Percentiles rank a stretch among this genome's conserved stretches.
These are phyloP conservation scores for Coemansia sp. DNA, from an alignment of 192 early-diverging fungal species.

Conservation along the genomic window DNA sequence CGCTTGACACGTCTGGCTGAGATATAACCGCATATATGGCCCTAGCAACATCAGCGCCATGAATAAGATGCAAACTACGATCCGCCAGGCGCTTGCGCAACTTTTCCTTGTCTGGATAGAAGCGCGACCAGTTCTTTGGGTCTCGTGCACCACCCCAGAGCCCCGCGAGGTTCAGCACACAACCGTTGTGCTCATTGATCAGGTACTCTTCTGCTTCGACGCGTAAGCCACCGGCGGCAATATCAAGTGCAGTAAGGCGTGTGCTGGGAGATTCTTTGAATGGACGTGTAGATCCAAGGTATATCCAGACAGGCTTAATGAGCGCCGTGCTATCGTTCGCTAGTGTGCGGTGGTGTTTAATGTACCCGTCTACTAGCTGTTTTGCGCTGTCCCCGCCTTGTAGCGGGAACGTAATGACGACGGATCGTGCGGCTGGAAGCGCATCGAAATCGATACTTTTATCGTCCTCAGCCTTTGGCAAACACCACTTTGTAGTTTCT, in stretches of 20 bases:
- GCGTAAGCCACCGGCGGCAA: conserved; percentile 22
- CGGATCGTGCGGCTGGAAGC: conserved; percentile 25
- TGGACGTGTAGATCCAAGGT: conserved; percentile 41
- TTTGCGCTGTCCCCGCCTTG: conserved; percentile 18
- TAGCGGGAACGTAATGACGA: conserved; percentile 47
- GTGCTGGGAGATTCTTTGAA: conserved; percentile 48
- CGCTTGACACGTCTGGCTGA: neutral
- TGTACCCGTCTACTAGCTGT: conserved; percentile 21
- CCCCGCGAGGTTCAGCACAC: conserved; percentile 47
- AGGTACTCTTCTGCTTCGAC: conserved; percentile 37
- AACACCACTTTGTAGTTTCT: conserved; percentile 34
- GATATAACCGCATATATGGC: conserved; percentile 22
- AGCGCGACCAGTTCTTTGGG: conserved; percentile 38
- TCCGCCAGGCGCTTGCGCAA: conserved; percentile 30
- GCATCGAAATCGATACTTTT: neutral
- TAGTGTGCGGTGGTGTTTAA: conserved; percentile 2
- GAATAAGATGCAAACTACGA: conserved; percentile 47
- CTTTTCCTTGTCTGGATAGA: conserved; percentile 30
- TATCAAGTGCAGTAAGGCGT: conserved; percentile 23
- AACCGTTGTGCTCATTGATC: conserved; percentile 15
- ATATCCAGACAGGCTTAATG: conserved; percentile 29
- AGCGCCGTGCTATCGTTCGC: neutral
- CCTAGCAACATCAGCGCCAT: conserved; percentile 43
- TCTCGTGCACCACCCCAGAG: conserved; percentile 50
- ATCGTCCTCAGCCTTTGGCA: conserved; percentile 4